These are phyloP conservation scores for Quercus parvula DNA, from an alignment of 306 rosid genomes.

Conservation along the genomic window DNA sequence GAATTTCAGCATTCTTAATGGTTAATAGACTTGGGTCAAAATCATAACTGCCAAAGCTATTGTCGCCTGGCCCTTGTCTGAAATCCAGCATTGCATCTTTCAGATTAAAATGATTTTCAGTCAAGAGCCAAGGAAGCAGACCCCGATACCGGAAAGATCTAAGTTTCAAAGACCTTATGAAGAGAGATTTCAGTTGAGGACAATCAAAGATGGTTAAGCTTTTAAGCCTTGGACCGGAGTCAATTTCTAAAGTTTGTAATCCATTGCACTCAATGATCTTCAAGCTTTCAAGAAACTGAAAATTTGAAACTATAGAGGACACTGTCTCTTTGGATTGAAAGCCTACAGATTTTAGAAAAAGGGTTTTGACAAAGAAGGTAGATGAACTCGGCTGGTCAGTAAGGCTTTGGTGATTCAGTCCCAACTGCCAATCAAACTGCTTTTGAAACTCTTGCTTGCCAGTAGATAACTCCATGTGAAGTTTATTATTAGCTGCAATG, in stretches of 20 bases:
- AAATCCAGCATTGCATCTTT: constrained; percentile 68
- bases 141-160: constrained; percentile 49
- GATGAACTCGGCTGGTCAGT: constrained; percentile 24
- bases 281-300: constrained; percentile 57
- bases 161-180: constrained; percentile 52
- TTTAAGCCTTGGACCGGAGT: constrained; percentile 39
- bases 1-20: constrained; percentile 59
- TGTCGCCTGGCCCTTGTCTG: constrained; percentile 46
- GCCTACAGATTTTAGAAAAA: constrained; percentile 57
- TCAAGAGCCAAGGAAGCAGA: constrained; percentile 49
- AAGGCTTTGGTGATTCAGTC: constrained; percentile 24
- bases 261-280: constrained; percentile 54
- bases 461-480: constrained; percentile 50
- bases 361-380: constrained; percentile 49
- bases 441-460: constrained; percentile 29
- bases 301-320: constrained; percentile 46
- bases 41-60: constrained; percentile 31
- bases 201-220: constrained; percentile 60
- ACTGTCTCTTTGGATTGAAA: constrained; percentile 39
- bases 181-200: constrained; percentile 43
- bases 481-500: constrained; percentile 47
- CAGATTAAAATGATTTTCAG: constrained; percentile 63
- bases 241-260: constrained; percentile 47
- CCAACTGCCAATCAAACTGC: constrained; percentile 40
- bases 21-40: constrained; percentile 69